Evolutionary conservation across 306 rosid genomes (phyloP).

Genomic region (Prunus armeniaca): DNA sequence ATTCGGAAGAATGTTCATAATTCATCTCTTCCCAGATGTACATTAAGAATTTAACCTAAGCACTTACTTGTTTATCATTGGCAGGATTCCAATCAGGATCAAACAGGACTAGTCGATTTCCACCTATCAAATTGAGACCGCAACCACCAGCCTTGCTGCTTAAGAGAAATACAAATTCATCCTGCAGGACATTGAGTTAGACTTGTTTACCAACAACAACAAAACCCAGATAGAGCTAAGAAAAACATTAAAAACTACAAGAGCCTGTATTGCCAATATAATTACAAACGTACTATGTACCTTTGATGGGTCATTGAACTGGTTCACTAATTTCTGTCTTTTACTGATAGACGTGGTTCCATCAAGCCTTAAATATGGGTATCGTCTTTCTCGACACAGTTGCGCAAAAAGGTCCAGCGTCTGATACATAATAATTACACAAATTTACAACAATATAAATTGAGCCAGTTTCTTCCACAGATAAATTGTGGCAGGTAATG

Average conservation of each 20-base stretch:
- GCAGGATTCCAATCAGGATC: conserved; percentile 99
- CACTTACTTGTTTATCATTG: conserved; percentile 87
- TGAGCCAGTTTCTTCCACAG: neutral
- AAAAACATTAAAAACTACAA: conserved; percentile 6
- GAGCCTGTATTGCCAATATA: neutral
- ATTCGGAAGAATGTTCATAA: conserved; percentile 1
- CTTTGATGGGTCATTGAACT: conserved; percentile 75
- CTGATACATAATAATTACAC: conserved; percentile 45
- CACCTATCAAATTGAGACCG: conserved; percentile 97
- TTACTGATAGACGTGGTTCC: conserved; percentile 90
- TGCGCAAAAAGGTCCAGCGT: conserved; percentile 94
- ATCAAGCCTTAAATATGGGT: conserved; percentile 91
- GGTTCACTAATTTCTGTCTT: conserved; percentile 90
- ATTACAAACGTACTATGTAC: conserved; percentile 30
- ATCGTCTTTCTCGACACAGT: conserved; percentile 89
- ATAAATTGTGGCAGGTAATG: neutral
- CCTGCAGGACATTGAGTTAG: conserved; percentile 49
- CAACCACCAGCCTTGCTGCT: conserved; percentile 99
- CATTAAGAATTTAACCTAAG: conserved; percentile 7
- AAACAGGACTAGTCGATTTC: conserved; percentile 88
- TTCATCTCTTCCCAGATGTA: conserved; percentile 10
- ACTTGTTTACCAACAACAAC: conserved; percentile 3
- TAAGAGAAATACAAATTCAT: conserved; percentile 84
- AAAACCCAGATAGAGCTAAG: neutral
- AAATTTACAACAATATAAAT: conserved; percentile 20